Conservation (phyloP, 441 rosid genomes). For the Geranium incanum region DNA sequence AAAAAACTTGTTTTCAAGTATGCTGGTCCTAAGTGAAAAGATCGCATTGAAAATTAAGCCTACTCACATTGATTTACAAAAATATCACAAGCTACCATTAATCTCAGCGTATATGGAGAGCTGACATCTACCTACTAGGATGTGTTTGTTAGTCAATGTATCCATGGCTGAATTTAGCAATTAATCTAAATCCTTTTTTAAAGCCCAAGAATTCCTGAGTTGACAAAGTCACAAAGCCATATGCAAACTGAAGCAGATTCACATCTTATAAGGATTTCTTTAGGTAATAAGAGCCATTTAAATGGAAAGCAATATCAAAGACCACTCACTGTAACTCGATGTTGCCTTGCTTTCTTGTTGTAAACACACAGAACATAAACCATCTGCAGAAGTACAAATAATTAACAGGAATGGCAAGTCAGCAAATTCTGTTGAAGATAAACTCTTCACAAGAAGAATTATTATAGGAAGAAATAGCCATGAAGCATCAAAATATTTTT, state of each 20-base stretch:
- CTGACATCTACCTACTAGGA: neutral
- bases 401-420: slow-evolving; percentile 11
- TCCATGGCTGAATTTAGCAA: neutral
- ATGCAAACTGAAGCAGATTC: neutral
- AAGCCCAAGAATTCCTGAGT: neutral
- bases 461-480: too few relatives aligned
- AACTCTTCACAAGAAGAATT: neutral
- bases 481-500: too few relatives aligned
- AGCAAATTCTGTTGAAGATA: neutral
- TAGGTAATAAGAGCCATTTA: neutral
- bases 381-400: slow-evolving; percentile 53
- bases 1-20: neutral
- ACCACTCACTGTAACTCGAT: slow-evolving; percentile 66
- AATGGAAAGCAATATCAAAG: slow-evolving; percentile 20
- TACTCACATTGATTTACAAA: too few relatives aligned
- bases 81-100: neutral
- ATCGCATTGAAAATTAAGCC: neutral
- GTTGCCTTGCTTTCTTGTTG: slow-evolving; percentile 87
- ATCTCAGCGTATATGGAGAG: neutral
- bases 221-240: neutral
- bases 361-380: slow-evolving; percentile 84
- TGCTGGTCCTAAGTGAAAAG: neutral
- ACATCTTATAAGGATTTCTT: neutral
- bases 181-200: neutral
- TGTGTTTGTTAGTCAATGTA: neutral